phyloP scores from a whole-genome alignment of 805 yeast species.

The Wickerhamiella bombiphila region DNA sequence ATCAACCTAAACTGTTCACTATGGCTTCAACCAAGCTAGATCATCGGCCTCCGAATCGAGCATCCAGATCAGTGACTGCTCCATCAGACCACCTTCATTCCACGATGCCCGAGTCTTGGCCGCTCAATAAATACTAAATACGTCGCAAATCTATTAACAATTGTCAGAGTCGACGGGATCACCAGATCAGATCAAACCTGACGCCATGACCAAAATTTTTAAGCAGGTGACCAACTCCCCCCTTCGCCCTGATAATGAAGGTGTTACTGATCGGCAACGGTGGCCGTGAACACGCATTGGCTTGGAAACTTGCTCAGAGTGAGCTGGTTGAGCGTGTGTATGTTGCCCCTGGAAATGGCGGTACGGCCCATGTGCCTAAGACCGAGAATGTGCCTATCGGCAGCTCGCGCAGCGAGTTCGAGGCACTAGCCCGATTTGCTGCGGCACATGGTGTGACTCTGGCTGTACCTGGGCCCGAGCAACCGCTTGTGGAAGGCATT shows the following conservation, averaged over 20 bases:
- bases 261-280: constrained; percentile 89
- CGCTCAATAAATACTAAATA: too few species aligned
- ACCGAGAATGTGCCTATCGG: constrained; percentile 59
- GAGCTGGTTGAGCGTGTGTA: constrained; percentile 52
- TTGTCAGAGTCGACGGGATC: too few species aligned
- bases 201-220: too few species aligned
- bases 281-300: constrained; percentile 96
- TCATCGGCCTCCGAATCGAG: too few species aligned
- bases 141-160: too few species aligned
- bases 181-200: too few species aligned
- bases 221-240: neutral
- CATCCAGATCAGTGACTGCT: too few species aligned
- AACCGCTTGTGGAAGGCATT: constrained; percentile 92
- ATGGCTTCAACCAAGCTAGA: too few species aligned
- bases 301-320: constrained; percentile 81
- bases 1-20: too few species aligned
- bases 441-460: constrained; percentile 45
- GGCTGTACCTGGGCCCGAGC: constrained; percentile 98
- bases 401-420: constrained; percentile 52
- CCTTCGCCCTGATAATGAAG: constrained; percentile 27
- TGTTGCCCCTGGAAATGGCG: constrained; percentile 97
- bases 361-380: constrained; percentile 40
- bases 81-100: too few species aligned
- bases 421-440: constrained; percentile 60
- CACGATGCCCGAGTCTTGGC: too few species aligned